phyloP scores from a whole-genome alignment of 2,329 filamentous ascomycete genomes.

The Fusarium sp. region DNA sequence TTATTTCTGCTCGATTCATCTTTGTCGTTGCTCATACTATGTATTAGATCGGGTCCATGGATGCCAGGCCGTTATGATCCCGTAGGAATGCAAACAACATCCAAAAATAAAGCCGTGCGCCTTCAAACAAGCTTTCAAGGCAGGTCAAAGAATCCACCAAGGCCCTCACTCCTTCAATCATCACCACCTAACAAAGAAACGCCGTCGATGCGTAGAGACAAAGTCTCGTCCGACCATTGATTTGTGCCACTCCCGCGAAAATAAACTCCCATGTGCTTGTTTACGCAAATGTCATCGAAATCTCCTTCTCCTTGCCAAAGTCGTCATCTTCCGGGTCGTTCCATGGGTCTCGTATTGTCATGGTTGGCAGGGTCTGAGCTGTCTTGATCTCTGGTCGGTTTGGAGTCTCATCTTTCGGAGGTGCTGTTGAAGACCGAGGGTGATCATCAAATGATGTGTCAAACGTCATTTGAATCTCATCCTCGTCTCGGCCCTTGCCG shows the following conservation, averaged over 20 bases:
- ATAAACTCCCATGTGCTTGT: slow-evolving; percentile 11
- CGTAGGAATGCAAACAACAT: slow-evolving; percentile 36
- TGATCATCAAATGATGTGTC: slow-evolving; percentile 72
- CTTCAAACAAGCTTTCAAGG: slow-evolving; percentile 16
- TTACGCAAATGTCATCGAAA: slow-evolving; percentile 86
- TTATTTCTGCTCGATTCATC: slow-evolving; percentile 4
- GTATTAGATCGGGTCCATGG: slow-evolving; percentile 21
- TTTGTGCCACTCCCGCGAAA: background rate
- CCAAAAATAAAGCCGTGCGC: slow-evolving; percentile 32
- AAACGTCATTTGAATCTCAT: slow-evolving; percentile 80
- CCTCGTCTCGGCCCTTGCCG: slow-evolving; percentile 56
- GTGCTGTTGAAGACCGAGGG: slow-evolving; percentile 40
- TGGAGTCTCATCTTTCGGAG: slow-evolving; percentile 52
- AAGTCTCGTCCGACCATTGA: background rate
- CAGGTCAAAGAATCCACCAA: slow-evolving; percentile 1
- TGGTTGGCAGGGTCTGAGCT: slow-evolving; percentile 66
- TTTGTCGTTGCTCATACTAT: slow-evolving; percentile 19
- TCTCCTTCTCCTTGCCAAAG: slow-evolving; percentile 81
- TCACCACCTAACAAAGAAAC: slow-evolving; percentile 27
- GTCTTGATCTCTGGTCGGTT: slow-evolving; percentile 53
- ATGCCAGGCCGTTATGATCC: slow-evolving; percentile 33
- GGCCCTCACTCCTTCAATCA: slow-evolving; percentile 1
- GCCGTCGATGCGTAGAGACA: slow-evolving; percentile 23
- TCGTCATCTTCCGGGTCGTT: slow-evolving; percentile 77
- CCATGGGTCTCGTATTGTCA: slow-evolving; percentile 76